These are phyloP conservation scores for Kwoniella pini DNA, from an alignment of 768 basidiomycete genomes.

Conservation along the genomic window DNA sequence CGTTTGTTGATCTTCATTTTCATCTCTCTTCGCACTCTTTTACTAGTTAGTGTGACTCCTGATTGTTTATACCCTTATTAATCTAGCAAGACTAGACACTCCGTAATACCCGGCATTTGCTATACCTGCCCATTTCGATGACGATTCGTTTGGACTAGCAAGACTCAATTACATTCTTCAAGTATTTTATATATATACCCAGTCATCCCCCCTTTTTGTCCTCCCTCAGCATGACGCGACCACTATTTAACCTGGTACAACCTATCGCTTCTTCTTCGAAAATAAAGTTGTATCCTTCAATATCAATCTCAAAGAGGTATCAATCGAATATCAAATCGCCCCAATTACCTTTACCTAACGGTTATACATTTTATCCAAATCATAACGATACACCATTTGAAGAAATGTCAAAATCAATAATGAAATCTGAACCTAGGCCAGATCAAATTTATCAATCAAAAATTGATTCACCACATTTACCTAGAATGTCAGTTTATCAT, in stretches of 20 bases:
- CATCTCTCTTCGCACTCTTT: too few relatives aligned
- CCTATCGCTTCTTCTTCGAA: slow-evolving; percentile 7
- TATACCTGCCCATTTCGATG: background rate
- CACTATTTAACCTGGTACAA: too few relatives aligned
- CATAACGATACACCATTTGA: slow-evolving; percentile 30
- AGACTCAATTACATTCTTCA: too few relatives aligned
- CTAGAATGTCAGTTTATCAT: slow-evolving; percentile 34
- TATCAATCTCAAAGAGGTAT: background rate
- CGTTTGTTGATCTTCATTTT: too few relatives aligned
- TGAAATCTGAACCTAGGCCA: slow-evolving; percentile 10
- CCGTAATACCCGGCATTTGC: slow-evolving; percentile 1
- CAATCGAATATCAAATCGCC: background rate
- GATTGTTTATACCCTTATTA: too few relatives aligned
- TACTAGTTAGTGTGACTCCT: too few relatives aligned
- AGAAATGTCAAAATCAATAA: slow-evolving; percentile 1
- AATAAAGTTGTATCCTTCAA: background rate
- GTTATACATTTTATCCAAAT: slow-evolving; percentile 30
- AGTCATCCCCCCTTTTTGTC: too few relatives aligned
- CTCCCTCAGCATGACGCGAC: too few relatives aligned
- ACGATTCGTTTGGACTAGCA: too few relatives aligned
- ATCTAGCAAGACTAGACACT: background rate
- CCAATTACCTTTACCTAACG: slow-evolving; percentile 21
- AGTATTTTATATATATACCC: too few relatives aligned
- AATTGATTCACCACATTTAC: slow-evolving; percentile 26
- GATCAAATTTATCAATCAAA: slow-evolving; percentile 27